Evolutionary conservation across 1,284 basidiomycete species (phyloP).

Genomic region (Ustilago xerochloae): DNA sequence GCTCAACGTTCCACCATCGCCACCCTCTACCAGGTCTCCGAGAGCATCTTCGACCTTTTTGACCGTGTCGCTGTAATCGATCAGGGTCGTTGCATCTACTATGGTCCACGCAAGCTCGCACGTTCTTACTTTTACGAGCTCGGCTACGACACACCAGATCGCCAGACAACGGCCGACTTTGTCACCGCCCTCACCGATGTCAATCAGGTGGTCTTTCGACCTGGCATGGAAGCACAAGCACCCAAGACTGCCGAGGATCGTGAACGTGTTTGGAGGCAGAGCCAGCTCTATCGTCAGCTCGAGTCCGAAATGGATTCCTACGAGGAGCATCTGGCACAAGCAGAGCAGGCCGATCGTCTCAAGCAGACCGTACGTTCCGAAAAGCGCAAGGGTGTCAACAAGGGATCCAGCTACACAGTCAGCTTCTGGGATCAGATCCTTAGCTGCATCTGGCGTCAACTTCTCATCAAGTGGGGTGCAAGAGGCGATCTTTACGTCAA

Average conservation of each 20-base stretch:
- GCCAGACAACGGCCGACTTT: constrained; percentile 70
- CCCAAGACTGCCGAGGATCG: constrained; percentile 59
- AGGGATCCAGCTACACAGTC: constrained; percentile 54
- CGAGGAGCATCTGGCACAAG: constrained; percentile 44
- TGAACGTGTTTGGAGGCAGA: constrained; percentile 53
- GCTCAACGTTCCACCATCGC: constrained; percentile 59
- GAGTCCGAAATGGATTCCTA: constrained; percentile 54
- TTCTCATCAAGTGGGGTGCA: constrained; percentile 58
- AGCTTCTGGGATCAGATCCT: constrained; percentile 52
- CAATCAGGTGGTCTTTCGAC: constrained; percentile 73
- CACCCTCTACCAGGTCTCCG: constrained; percentile 60
- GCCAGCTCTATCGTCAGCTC: constrained; percentile 45
- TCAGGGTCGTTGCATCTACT: constrained; percentile 69
- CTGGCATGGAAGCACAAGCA: constrained; percentile 71
- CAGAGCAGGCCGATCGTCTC: constrained; percentile 47
- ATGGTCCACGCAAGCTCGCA: constrained; percentile 55
- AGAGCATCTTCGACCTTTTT: constrained; percentile 58
- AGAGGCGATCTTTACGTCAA: constrained; percentile 51
- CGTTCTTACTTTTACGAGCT: constrained; percentile 56
- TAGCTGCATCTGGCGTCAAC: constrained; percentile 51
- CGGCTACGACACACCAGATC: constrained; percentile 54
- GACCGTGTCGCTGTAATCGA: constrained; percentile 59
- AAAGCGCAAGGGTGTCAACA: constrained; percentile 57
- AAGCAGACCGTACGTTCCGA: constrained; percentile 39
- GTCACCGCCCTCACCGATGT: constrained; percentile 75